Percentiles rank a stretch among this genome's conserved stretches.
These are phyloP conservation scores for Colletotrichum musae DNA, from an alignment of 2,329 filamentous ascomycete genomes.

Conservation along the genomic window DNA sequence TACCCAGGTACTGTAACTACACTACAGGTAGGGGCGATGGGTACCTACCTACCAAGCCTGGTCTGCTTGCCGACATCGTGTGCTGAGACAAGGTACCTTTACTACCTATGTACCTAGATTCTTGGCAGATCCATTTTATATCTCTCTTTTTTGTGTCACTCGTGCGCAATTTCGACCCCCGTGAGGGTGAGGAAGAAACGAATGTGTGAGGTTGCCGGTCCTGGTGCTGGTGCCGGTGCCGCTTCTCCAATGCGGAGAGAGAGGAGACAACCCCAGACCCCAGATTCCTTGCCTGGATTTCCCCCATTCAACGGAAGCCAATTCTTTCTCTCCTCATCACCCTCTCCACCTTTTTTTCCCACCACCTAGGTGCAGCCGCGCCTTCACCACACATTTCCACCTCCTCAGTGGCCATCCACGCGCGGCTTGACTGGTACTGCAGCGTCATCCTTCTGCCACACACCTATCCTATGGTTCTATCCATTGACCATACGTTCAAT, in stretches of 20 bases:
- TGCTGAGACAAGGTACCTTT: no score
- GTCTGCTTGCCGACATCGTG: no score
- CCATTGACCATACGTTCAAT: background rate
- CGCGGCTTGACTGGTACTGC: no score
- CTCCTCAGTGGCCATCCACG: no score
- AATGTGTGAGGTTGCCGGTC: background rate
- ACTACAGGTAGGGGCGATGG: no score
- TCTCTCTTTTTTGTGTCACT: no score
- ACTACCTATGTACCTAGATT: no score
- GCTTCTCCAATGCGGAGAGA: slow-evolving; percentile 59
- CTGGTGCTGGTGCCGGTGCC: background rate
- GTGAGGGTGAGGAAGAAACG: no score
- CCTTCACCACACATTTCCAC: slow-evolving; percentile 35
- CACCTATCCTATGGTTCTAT: background rate
- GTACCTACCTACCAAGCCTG: no score
- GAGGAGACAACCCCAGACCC: slow-evolving; percentile 53
- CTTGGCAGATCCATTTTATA: no score
- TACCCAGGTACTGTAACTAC: no score
- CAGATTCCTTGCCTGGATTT: slow-evolving; percentile 40
- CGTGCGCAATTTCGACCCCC: no score
- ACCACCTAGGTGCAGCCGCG: slow-evolving; percentile 43
- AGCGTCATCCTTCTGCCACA: background rate
- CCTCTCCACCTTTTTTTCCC: slow-evolving; percentile 46
- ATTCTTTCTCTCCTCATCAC: slow-evolving; percentile 44
- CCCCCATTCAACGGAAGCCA: slow-evolving; percentile 45